Evolutionary conservation across 768 basidiomycete genomes (phyloP).

Genomic region (Phlegmacium glaucopus): DNA sequence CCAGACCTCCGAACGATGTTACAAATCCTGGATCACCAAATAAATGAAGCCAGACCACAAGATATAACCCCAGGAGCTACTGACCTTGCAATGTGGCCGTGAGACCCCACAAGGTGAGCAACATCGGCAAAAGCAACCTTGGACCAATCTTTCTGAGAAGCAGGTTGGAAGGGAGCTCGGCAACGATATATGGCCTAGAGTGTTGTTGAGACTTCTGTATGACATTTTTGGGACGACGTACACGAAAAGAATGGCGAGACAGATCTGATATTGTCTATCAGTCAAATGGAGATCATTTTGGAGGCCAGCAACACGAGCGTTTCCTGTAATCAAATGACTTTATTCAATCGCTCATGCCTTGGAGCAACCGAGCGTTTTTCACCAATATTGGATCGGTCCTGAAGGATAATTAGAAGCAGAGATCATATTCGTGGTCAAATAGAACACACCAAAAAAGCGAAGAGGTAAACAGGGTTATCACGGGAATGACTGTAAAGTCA

Average conservation of each 20-base stretch:
- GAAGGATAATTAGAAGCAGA: background rate
- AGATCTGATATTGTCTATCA: slow-evolving; percentile 35
- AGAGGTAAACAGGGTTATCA: slow-evolving; percentile 31
- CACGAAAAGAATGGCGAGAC: slow-evolving; percentile 30
- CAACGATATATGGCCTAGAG: slow-evolving; percentile 37
- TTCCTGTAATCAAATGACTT: slow-evolving; percentile 27
- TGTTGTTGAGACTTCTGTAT: background rate
- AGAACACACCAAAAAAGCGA: slow-evolving; percentile 29
- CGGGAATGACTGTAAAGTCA: slow-evolving; percentile 26
- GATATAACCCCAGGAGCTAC: background rate
- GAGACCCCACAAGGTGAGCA: slow-evolving; percentile 50
- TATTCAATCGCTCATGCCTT: background rate
- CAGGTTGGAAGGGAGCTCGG: slow-evolving; percentile 49
- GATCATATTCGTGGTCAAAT: background rate
- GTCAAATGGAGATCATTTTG: slow-evolving; percentile 39
- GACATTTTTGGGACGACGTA: slow-evolving; percentile 6
- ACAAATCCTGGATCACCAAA: slow-evolving; percentile 34
- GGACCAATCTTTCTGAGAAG: slow-evolving; percentile 43
- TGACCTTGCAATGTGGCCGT: slow-evolving; percentile 40
- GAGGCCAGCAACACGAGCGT: slow-evolving; percentile 48
- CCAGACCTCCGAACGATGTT: slow-evolving; percentile 41
- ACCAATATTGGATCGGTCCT: slow-evolving; percentile 36
- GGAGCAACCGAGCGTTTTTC: background rate
- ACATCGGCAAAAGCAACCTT: slow-evolving; percentile 41
- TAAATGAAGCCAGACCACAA: background rate